Conservation (phyloP, 441 rosid species). For the Erysimum pusillum region DNA sequence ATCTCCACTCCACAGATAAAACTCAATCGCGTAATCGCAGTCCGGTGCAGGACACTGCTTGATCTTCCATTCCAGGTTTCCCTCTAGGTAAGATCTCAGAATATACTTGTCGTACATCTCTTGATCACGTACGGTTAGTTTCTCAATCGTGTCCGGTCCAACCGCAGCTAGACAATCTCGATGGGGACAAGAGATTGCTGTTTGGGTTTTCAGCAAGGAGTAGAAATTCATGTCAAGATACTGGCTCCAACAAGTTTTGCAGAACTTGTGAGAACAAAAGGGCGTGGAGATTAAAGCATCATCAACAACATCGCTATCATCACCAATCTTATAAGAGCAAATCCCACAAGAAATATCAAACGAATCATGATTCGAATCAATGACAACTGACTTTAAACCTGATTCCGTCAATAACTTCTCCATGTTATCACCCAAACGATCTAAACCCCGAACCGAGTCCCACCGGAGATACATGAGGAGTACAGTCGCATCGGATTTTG, state of each 20-base stretch:
- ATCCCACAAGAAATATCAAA: constrained; percentile 16
- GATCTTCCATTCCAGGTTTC: background rate
- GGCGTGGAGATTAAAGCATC: constrained; percentile 38
- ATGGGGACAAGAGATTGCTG: constrained; percentile 34
- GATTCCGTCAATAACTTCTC: background rate
- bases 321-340: background rate
- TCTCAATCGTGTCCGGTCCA: constrained; percentile 37
- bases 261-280: constrained; percentile 36
- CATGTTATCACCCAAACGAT: constrained; percentile 5
- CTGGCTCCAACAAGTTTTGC: constrained; percentile 18
- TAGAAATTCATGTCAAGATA: constrained; percentile 13
- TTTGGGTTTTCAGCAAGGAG: background rate
- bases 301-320: background rate
- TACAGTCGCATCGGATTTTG: constrained; percentile 32
- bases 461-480: constrained; percentile 19
- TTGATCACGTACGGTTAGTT: constrained; percentile 5
- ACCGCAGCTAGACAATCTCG: constrained; percentile 19
- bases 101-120: constrained; percentile 21
- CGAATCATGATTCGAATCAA: background rate
- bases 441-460: constrained; percentile 10
- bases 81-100: constrained; percentile 26
- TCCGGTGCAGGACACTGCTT: constrained; percentile 30
- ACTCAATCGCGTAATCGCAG: constrained; percentile 21
- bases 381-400: constrained; percentile 28
- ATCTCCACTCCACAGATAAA: background rate